Base-by-base conservation (phyloP, 176 grass and related monocot species). In the Typha latifolia region DNA sequence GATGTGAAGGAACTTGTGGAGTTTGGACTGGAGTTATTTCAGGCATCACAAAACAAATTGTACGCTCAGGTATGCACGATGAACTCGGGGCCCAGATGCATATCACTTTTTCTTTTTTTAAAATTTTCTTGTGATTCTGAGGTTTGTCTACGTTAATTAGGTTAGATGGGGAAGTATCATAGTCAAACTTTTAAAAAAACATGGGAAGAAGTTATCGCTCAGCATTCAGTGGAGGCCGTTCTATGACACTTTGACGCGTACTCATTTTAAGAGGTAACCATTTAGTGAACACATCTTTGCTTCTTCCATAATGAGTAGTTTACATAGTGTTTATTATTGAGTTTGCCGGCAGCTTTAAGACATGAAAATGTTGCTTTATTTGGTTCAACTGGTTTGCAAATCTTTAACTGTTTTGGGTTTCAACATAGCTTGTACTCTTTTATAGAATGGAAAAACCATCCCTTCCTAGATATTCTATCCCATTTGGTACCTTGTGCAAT, bases 191-290 rank as follows among this genome's bases (percentile, higher is more conserved):
- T 78, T 92, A 59, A 91, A 75, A 75, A 97, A 92, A 69, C 85
- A 92, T 19, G 75, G 75, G 49, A 86, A 97, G 72, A 89, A 70
- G 63, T 78, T 92, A 52, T 84, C 78, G 56, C 69, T 97, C 63
- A 80, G 4, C 71, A 76, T 97, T 53, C 74, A 89, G 19, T 97
- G 93, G 93, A 92, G 85, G 66, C 93, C 83, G 3, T 80, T 97
- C 37, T 97, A 97, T 34, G 93, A 97, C 43, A 89, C 77, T 29
- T 80, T 97, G 85, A 92, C 80, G 75, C 80, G 27, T 31, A 92
- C 93, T 51, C 93, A 97, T 84, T 97, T 97, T 80, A 97, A 97
- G 81, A 89, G 75, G 93, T 89, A 67, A 71, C 66, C 8, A 67
- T 75, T 20, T 80, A 29, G 27, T 3, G 27, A 29, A 29, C 27